Conservation (phyloP, 2,329 filamentous ascomycete species). For the Colletotrichum liriopes region DNA sequence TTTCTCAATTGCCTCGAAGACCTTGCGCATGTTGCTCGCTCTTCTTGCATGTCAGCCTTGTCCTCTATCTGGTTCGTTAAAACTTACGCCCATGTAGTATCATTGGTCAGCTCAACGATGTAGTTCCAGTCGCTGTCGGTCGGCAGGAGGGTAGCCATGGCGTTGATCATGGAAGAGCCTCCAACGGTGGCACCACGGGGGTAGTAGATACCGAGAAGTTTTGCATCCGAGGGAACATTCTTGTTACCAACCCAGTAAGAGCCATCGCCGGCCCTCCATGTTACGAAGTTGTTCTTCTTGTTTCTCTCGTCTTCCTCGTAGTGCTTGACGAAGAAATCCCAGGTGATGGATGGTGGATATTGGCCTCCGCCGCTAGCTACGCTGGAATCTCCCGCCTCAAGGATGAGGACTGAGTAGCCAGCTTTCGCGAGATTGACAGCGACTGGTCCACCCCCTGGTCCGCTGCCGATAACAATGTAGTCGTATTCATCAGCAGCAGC, state of each 20-base stretch:
- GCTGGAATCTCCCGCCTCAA: constrained; percentile 67
- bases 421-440: constrained; percentile 69
- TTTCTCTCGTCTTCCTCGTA: constrained; percentile 66
- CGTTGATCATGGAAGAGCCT: constrained; percentile 34
- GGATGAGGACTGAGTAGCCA: constrained; percentile 68
- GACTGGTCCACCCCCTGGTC: constrained; percentile 68
- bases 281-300: constrained; percentile 61
- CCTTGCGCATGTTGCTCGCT: constrained; percentile 57
- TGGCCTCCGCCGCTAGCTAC: constrained; percentile 4
- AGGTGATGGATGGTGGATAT: constrained; percentile 59
- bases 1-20: constrained; percentile 60
- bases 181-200: constrained; percentile 35
- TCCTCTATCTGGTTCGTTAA: not conserved
- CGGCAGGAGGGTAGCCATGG: constrained; percentile 29
- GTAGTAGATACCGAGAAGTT: constrained; percentile 32
- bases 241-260: constrained; percentile 19
- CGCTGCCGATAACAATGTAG: constrained; percentile 72
- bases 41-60: not conserved
- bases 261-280: constrained; percentile 8
- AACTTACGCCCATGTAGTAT: constrained; percentile 12
- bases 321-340: constrained; percentile 76
- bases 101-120: constrained; percentile 15
- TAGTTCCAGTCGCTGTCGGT: constrained; percentile 31
- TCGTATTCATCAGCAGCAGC: constrained; percentile 58
- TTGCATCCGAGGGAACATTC: constrained; percentile 11